phyloP scores from a whole-genome alignment of 352 stramenopile species.

The Phytophthora kernoviae region DNA sequence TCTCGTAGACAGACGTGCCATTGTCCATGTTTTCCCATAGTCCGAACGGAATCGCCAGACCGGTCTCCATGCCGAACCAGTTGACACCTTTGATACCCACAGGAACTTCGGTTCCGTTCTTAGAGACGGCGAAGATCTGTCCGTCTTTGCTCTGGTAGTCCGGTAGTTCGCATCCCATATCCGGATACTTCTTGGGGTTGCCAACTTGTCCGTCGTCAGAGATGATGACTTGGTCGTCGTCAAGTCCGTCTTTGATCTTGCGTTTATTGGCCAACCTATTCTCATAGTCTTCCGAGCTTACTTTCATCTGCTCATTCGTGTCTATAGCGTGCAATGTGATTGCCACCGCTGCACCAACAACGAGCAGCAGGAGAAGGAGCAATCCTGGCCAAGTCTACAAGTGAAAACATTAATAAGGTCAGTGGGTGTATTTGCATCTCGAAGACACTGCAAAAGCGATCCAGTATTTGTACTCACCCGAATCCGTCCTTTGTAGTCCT shows the following conservation, averaged over 20 bases:
- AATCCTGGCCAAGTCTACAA: conserved; percentile 61
- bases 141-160: conserved; percentile 72
- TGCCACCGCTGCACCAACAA: conserved; percentile 35
- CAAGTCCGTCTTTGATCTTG: conserved; percentile 51
- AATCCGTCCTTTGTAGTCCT: conserved; percentile 78
- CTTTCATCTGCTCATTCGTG: conserved; percentile 28
- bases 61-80: conserved; percentile 83
- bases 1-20: conserved; percentile 65
- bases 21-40: conserved; percentile 75
- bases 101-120: conserved; percentile 61
- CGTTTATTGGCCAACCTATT: conserved; percentile 23
- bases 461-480: conserved; percentile 12
- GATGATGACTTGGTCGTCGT: conserved; percentile 42
- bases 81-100: conserved; percentile 70
- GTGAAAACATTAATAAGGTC: background rate
- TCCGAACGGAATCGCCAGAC: conserved; percentile 57
- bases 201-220: conserved; percentile 55
- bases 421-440: background rate
- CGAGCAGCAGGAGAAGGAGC: conserved; percentile 49
- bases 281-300: conserved; percentile 31
- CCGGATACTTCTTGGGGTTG: conserved; percentile 59
- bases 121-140: conserved; percentile 44
- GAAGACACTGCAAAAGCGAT: too few relatives aligned
- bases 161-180: conserved; percentile 54
- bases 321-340: conserved; percentile 48